Evolutionary conservation across 352 stramenopile genomes (phyloP).

Genomic region (Globisporangium rhizosaccharum): DNA sequence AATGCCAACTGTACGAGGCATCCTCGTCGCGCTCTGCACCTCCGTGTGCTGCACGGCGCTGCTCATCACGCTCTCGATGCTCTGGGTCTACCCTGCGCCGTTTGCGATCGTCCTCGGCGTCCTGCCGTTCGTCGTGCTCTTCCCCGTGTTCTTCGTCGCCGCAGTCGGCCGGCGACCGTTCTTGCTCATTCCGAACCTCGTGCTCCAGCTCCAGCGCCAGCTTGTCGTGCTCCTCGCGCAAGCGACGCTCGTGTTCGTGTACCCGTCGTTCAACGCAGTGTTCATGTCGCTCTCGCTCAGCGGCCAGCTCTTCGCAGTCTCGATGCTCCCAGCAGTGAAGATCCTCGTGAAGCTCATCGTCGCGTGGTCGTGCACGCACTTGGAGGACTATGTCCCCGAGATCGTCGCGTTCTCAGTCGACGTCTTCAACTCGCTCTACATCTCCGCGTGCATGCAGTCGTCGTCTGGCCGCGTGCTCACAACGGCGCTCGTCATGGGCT

Average conservation of each 20-base stretch:
- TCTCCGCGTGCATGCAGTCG: constrained; percentile 15
- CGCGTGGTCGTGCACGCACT: constrained; percentile 11
- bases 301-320: constrained; percentile 15
- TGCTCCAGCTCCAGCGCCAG: constrained; percentile 15
- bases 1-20: neutral
- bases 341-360: constrained; percentile 31
- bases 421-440: constrained; percentile 33
- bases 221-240: constrained; percentile 17
- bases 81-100: constrained; percentile 34
- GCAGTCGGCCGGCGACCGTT: neutral
- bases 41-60: constrained; percentile 2
- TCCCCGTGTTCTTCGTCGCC: constrained; percentile 12
- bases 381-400: constrained; percentile 28
- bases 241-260: constrained; percentile 25
- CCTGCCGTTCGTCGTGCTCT: constrained; percentile 17
- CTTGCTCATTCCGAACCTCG: constrained; percentile 9
- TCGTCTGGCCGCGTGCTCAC: constrained; percentile 3
- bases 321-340: constrained; percentile 22
- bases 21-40: neutral
- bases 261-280: constrained; percentile 25
- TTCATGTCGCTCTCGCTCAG: constrained; percentile 13
- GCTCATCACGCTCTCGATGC: constrained; percentile 17
- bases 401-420: constrained; percentile 31
- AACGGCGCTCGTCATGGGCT: constrained; percentile 3
- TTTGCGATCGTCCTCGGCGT: constrained; percentile 23